Conservation (phyloP, 768 basidiomycete genomes). For the Mycena polygramma region DNA sequence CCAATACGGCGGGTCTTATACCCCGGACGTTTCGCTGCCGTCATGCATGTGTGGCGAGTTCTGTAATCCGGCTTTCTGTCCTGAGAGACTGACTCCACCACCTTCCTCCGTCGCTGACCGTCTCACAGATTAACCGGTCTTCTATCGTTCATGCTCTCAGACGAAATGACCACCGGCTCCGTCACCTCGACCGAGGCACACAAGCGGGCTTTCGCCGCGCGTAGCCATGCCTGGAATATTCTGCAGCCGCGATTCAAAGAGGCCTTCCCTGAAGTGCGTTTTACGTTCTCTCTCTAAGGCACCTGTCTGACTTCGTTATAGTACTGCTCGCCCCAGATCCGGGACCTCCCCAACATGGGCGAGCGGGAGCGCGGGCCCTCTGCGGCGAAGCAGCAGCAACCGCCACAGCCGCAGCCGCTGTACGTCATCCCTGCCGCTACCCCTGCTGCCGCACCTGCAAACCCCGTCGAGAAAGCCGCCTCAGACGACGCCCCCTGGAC, state of each 20-base stretch:
- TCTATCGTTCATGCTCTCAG: slow-evolving; percentile 93
- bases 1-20: not conserved
- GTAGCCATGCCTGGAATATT: slow-evolving; percentile 91
- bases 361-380: slow-evolving; percentile 68
- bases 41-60: not conserved
- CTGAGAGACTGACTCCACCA: not conserved
- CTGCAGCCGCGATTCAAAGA: slow-evolving; percentile 85
- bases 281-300: not conserved
- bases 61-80: not conserved
- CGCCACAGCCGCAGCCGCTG: slow-evolving; percentile 29
- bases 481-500: slow-evolving; percentile 60
- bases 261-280: slow-evolving; percentile 85
- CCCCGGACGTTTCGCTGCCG: no score
- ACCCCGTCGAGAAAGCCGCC: slow-evolving; percentile 38
- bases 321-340: slow-evolving; percentile 77
- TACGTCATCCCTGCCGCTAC: slow-evolving; percentile 18
- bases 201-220: slow-evolving; percentile 80
- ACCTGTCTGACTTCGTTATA: slow-evolving; percentile 46
- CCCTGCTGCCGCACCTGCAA: slow-evolving; percentile 17
- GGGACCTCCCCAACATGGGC: slow-evolving; percentile 94
- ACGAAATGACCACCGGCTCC: slow-evolving; percentile 97
- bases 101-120: slow-evolving; percentile 10
- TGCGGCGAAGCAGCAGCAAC: slow-evolving; percentile 38
- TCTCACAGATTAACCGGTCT: slow-evolving; percentile 87
- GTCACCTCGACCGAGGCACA: slow-evolving; percentile 84